Base-by-base conservation (phyloP, 2,329 filamentous ascomycete genomes). In the Pyricularia sp. region DNA sequence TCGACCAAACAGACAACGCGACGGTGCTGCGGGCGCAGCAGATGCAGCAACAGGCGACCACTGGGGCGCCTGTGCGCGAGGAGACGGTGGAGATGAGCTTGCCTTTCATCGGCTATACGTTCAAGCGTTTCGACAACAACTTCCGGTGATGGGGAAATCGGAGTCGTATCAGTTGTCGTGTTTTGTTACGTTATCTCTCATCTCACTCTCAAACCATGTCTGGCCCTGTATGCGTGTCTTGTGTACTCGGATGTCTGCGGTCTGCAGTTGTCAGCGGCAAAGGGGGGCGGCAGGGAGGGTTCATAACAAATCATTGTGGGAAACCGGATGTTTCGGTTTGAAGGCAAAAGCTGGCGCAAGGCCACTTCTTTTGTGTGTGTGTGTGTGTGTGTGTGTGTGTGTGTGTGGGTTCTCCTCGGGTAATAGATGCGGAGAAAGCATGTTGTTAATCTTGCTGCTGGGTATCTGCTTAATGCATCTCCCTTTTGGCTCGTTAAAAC, bases 31-130 rank as follows among this genome's bases (percentile, higher is more conserved):
- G 53, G 24, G 62, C 62, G 24, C 90, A 96, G 76, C 91, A 90
- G 62, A 64, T 64, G 62, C 62, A 64, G 53, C 84, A 67, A 1
- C 62, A 63, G n/a, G 65, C 88, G 68, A 87, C 33, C 30, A 35
- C 22, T 71, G 82, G 82, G 70, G 79, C 69, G 19, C 74, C 73
- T 53, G 66, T 70, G 70, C 63, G 64, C n/a, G 90, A 93, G 70
- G 90, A 96, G 74, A 88, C 91, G 68, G 91, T 93, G 3, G 93
- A 96, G 78, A 93, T 97, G 86, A 96, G 90, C 78, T 79, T 99
- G 78, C 94, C 94, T 3, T 99, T 96, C 75, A 94, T 96, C 71
- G 91, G 91, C 44, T 96, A 96, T 77, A 96, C 94, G 9, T 99
- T 97, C 82, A 99, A 97, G 85, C 90, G 94, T 67, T 99, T 99